Percentiles rank a stretch among this genome's conserved stretches.
phyloP scores from a whole-genome alignment of 2,329 filamentous ascomycete genomes.

The Ascochyta viciae-villosae region DNA sequence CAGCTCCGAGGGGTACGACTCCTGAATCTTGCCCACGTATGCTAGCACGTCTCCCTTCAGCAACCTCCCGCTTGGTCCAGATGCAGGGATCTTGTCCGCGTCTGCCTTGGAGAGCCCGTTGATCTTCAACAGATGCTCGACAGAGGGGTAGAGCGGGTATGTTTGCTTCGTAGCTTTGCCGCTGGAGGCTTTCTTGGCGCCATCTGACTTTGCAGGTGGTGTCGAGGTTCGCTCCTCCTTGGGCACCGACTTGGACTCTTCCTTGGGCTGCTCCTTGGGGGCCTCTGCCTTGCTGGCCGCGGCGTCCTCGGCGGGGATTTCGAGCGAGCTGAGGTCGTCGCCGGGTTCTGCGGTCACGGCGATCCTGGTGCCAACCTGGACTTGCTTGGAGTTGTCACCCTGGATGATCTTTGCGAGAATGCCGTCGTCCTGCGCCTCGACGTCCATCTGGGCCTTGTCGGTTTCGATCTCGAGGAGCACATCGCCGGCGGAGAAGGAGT shows the following conservation, averaged over 20 bases:
- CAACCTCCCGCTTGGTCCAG: conserved; percentile 84
- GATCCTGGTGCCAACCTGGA: conserved; percentile 82
- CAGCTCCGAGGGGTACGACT: conserved; percentile 73
- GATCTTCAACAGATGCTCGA: conserved; percentile 79
- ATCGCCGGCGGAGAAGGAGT: conserved; percentile 81
- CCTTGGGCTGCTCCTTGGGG: conserved; percentile 40
- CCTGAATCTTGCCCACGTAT: conserved; percentile 79
- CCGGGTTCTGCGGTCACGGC: conserved; percentile 81
- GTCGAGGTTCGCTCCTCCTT: conserved; percentile 47
- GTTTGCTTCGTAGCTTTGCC: conserved; percentile 68
- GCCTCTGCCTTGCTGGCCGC: conserved; percentile 51
- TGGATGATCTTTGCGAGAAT: conserved; percentile 83
- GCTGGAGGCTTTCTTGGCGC: conserved; percentile 33
- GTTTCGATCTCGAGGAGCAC: conserved; percentile 92
- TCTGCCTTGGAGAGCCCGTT: conserved; percentile 79
- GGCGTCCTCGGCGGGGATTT: conserved; percentile 74
- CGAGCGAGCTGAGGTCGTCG: conserved; percentile 76
- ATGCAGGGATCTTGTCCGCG: conserved; percentile 81
- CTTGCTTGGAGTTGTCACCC: conserved; percentile 74
- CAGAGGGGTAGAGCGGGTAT: conserved; percentile 82
- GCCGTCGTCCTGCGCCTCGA: conserved; percentile 90
- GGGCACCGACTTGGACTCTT: conserved; percentile 33
- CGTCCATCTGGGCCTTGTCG: conserved; percentile 94
- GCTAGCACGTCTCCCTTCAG: conserved; percentile 96
- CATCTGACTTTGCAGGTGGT: conserved; percentile 35